Evolutionary conservation across 331 rosid species (phyloP).

Genomic region (Prunus yedoensis): DNA sequence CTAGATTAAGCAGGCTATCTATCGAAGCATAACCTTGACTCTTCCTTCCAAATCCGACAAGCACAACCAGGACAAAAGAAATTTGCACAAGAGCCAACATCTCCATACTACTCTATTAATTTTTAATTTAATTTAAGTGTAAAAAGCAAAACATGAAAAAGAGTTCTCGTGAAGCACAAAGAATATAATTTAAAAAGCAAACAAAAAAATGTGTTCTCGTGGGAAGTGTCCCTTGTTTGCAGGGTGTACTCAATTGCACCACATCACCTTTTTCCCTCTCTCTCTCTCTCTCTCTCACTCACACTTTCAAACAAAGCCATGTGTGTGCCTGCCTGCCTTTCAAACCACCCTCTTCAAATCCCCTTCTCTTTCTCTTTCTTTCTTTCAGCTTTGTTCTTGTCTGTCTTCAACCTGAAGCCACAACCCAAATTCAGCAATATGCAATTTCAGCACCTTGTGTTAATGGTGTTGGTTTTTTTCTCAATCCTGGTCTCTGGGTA

Average conservation of each 20-base stretch:
- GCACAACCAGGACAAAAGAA: constrained; percentile 30
- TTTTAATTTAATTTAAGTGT: too few species aligned
- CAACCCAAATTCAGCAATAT: constrained; percentile 22
- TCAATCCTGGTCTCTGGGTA: constrained; percentile 39
- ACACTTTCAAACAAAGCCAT: constrained; percentile 40
- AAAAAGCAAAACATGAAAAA: constrained; percentile 5
- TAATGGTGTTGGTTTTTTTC: constrained; percentile 41
- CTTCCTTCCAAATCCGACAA: constrained; percentile 45
- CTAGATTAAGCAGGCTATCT: constrained; percentile 10
- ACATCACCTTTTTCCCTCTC: constrained; percentile 34
- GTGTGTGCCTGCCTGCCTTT: constrained; percentile 12
- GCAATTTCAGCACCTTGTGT: constrained; percentile 27
- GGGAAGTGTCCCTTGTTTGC: constrained; percentile 66
- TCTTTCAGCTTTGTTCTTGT: neutral
- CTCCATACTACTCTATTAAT: constrained; percentile 4
- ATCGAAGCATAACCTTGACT: constrained; percentile 18
- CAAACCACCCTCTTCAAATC: neutral
- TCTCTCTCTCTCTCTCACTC: too few species aligned
- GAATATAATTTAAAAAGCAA: constrained; percentile 32
- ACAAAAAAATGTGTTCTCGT: constrained; percentile 38
- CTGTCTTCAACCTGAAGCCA: neutral
- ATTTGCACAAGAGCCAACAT: constrained; percentile 47
- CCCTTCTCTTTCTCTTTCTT: constrained; percentile 8
- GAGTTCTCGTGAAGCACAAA: constrained; percentile 56
- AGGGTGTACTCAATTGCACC: constrained; percentile 52